Base-by-base conservation (phyloP, 2,329 filamentous ascomycete species). In the Cladophialophora carrionii region DNA sequence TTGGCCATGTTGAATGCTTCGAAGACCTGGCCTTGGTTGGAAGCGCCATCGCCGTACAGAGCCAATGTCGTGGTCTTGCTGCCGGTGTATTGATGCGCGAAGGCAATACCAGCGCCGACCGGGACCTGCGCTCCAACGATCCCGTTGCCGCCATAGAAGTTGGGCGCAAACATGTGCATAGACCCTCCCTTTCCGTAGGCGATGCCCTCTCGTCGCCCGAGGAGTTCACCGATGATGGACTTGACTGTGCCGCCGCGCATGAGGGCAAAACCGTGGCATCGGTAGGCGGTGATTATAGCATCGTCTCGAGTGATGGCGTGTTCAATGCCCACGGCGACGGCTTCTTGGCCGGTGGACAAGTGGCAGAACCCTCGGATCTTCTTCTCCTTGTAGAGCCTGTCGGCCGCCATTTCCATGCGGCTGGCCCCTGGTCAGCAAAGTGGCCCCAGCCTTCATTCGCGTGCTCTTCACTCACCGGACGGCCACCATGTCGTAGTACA, bases 1-100 rank as follows among this genome's bases (percentile, higher is more conserved):
- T 98, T 98, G 70, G 95, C 95, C 95, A 99, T 99, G 89, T 99
- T 99, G 88, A 96, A 99, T 68, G 95, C 93, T 86, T 99, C 95
- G 76, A 99, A 99, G 74, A 99, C 95, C 83, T 99, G 95, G 71
- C 95, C 95, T 85, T 99, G 95, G 86, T 99, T 99, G 85, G 90
- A 91, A 72, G 95, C 95, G 85, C 95, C 95, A 75, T 99, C 95
- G 84, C 95, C 95, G 81, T 99, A 99, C 65, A 99, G 87, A 71
- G 94, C 87, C 73, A 99, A 85, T 70, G 90, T 90, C 70, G 92
- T 90, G 77, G 92, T 94, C 83, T 92, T 90, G 83, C 90, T 88
- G 76, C 85, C 88, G 76, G 88, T 87, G 85, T 99, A 99, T 84
- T 97, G 89, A 84, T 98, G 92, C 68, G 95, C 95, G 76, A 99